Conservation (phyloP, 768 basidiomycete genomes). For the Nidularia pulvinata region DNA sequence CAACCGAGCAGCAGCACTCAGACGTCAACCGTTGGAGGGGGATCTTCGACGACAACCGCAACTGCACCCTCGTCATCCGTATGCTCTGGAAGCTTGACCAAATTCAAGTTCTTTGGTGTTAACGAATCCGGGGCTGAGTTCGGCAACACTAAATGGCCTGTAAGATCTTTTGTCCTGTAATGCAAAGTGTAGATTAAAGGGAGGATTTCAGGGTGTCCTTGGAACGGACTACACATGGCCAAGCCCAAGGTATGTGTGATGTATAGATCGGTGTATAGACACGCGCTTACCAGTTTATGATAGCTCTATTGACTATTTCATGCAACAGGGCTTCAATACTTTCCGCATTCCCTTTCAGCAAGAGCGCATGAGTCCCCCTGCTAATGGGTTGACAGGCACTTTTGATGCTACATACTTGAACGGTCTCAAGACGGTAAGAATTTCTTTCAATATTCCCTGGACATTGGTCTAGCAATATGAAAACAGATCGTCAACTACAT, state of each 20-base stretch:
- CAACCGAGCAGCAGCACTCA: not conserved
- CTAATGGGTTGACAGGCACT: slow-evolving; percentile 51
- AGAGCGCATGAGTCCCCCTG: slow-evolving; percentile 55
- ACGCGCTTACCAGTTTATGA: not conserved
- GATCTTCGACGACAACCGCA: slow-evolving; percentile 20
- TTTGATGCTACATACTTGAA: slow-evolving; percentile 53
- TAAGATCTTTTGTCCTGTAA: slow-evolving; percentile 12
- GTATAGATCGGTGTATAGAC: not conserved
- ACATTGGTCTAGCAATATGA: not conserved
- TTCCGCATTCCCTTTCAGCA: slow-evolving; percentile 63
- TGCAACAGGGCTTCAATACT: slow-evolving; percentile 56
- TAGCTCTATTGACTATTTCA: slow-evolving; percentile 48
- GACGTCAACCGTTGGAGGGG: slow-evolving; percentile 3
- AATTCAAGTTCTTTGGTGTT: slow-evolving; percentile 65
- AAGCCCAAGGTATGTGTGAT: slow-evolving; percentile 24
- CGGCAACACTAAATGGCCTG: slow-evolving; percentile 48
- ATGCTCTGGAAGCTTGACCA: slow-evolving; percentile 40
- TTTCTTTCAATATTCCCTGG: not conserved
- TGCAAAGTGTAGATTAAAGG: not conserved
- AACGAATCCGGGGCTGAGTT: slow-evolving; percentile 67
- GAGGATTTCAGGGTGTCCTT: slow-evolving; percentile 24
- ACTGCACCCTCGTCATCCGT: slow-evolving; percentile 21
- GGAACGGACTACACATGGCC: slow-evolving; percentile 53
- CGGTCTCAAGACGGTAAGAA: slow-evolving; percentile 39
- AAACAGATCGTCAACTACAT: slow-evolving; percentile 56